Evolutionary conservation across 2,329 filamentous ascomycete genomes (phyloP).

Genomic region (Cordyceps pruinosa): DNA sequence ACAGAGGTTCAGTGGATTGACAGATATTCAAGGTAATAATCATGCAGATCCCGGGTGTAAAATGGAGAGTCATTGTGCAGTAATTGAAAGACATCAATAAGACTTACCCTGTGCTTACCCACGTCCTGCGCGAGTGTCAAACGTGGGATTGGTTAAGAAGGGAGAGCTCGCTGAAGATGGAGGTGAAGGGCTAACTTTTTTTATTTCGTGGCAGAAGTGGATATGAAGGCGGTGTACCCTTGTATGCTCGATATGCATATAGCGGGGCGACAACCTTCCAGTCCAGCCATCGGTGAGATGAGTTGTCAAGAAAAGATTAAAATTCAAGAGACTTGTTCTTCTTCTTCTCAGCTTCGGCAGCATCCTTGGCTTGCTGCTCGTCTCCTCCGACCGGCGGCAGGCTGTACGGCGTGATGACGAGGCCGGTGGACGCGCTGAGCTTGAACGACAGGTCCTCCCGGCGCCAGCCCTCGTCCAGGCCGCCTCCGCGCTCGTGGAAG

Average conservation of each 20-base stretch:
- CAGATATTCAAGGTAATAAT: constrained; percentile 49
- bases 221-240: constrained; percentile 2
- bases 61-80: not conserved
- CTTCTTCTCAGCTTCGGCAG: constrained; percentile 41
- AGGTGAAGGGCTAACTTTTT: constrained; percentile 7
- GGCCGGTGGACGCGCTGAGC: constrained; percentile 69
- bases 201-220: constrained; percentile 8
- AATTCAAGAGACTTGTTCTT: constrained; percentile 69
- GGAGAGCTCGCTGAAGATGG: not conserved
- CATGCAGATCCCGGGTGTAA: constrained; percentile 27
- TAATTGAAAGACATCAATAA: constrained; percentile 4
- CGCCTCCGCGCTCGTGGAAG: constrained; percentile 82
- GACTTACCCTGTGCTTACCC: constrained; percentile 16
- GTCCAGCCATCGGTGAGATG: not conserved
- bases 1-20: constrained; percentile 51
- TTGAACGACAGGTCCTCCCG: constrained; percentile 88
- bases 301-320: constrained; percentile 26
- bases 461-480: constrained; percentile 57
- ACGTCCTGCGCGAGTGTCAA: constrained; percentile 11
- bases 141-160: not conserved
- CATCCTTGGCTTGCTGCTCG: constrained; percentile 29
- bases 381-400: constrained; percentile 81
- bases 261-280: constrained; percentile 10
- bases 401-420: constrained; percentile 83
- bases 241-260: constrained; percentile 12